These are phyloP conservation scores for Cryptosporidium muris DNA, from an alignment of 169 alveolate species.

Conservation along the genomic window DNA sequence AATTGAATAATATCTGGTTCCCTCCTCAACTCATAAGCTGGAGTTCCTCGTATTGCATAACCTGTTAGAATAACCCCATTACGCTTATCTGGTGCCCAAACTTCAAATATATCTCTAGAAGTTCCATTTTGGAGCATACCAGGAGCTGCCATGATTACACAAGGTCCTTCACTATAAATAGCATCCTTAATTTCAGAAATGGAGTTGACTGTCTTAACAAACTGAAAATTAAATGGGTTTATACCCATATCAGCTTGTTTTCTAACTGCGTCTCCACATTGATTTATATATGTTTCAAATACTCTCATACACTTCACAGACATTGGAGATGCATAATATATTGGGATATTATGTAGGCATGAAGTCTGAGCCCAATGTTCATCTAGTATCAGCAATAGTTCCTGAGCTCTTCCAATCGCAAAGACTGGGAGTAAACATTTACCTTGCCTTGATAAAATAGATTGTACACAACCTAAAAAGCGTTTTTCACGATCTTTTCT, in stretches of 20 bases:
- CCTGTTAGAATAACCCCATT: conserved; percentile 97
- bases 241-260: conserved; percentile 80
- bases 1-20: conserved; percentile 88
- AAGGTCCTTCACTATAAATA: conserved; percentile 82
- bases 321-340: conserved; percentile 93
- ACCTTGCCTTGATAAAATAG: conserved; percentile 88
- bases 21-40: conserved; percentile 93
- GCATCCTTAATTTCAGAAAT: conserved; percentile 68
- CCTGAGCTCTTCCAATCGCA: conserved; percentile 95
- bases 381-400: conserved; percentile 92
- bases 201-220: conserved; percentile 77
- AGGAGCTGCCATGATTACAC: conserved; percentile 98
- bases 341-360: conserved; percentile 90
- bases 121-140: conserved; percentile 98
- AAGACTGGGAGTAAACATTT: conserved; percentile 95
- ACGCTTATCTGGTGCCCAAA: conserved; percentile 92
- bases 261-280: conserved; percentile 93
- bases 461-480: conserved; percentile 85
- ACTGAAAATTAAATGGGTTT: conserved; percentile 93
- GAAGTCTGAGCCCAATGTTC: conserved; percentile 94
- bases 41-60: conserved; percentile 95
- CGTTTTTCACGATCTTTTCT: conserved; percentile 93
- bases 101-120: conserved; percentile 92
- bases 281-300: conserved; percentile 93
- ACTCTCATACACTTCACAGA: conserved; percentile 93